Percentiles rank a stretch among this genome's conserved stretches.
Conservation (phyloP, 169 alveolate genomes). For the Pseudocohnilembus persalinus region DNA sequence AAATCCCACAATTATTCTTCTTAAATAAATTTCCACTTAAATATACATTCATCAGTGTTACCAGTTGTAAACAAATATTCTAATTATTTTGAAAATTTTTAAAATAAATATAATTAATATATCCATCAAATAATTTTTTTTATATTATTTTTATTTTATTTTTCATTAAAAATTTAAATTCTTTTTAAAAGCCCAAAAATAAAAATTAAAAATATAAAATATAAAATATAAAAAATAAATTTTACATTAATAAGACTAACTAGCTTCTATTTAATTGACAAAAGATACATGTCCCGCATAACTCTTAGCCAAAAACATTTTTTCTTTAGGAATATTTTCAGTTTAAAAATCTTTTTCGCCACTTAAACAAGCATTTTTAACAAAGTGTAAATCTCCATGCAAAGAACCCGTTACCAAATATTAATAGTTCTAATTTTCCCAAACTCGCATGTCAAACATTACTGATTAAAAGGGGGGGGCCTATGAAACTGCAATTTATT, state of each 20-base stretch:
- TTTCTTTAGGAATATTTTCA: slow-evolving; percentile 51
- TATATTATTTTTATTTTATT: no score
- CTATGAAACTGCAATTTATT: not conserved
- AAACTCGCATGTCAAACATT: slow-evolving; percentile 17
- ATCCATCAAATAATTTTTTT: no score
- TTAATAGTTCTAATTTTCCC: slow-evolving; percentile 33
- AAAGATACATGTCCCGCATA: slow-evolving; percentile 74
- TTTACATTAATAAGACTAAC: slow-evolving; percentile 41
- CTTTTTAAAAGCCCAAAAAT: not conserved
- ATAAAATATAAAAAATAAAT: no score
- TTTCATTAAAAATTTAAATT: no score
- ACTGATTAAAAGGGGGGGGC: slow-evolving; percentile 38
- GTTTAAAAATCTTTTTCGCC: slow-evolving; percentile 63
- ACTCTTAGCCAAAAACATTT: slow-evolving; percentile 72
- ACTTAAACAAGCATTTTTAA: slow-evolving; percentile 64
- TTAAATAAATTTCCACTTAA: slow-evolving; percentile 75
- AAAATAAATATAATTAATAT: no score
- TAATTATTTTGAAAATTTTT: not conserved
- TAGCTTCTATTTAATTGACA: slow-evolving; percentile 56
- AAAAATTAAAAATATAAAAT: no score
- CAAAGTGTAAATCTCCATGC: slow-evolving; percentile 68
- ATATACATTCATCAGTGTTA: slow-evolving; percentile 71
- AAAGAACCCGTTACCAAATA: slow-evolving; percentile 39
- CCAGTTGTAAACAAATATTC: slow-evolving; percentile 61
- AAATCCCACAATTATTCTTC: slow-evolving; percentile 83